These are phyloP conservation scores for Termitomyces sp. DNA, from an alignment of 768 basidiomycete genomes.

Conservation along the genomic window DNA sequence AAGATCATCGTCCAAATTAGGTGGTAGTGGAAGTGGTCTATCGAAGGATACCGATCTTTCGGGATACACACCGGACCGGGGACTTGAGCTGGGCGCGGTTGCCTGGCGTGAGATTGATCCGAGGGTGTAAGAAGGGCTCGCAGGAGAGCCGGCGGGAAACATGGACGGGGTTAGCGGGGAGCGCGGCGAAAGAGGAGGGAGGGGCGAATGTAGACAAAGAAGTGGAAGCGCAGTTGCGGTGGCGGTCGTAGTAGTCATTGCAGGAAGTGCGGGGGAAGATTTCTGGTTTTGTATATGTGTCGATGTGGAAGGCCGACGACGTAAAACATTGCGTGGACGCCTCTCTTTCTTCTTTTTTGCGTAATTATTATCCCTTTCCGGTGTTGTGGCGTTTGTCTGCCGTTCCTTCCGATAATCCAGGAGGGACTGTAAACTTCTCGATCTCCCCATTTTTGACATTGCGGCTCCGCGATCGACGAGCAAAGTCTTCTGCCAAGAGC, in stretches of 20 bases:
- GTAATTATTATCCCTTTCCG: not conserved
- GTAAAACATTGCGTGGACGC: constrained; percentile 9
- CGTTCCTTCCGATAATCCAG: not conserved
- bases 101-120: not conserved
- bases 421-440: constrained; percentile 1
- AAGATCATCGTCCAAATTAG: not conserved
- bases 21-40: not conserved
- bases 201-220: not conserved
- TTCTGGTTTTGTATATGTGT: not conserved
- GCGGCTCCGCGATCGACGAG: constrained; percentile 1
- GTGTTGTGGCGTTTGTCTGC: not conserved
- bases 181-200: constrained; percentile 4
- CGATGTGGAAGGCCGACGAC: constrained; percentile 7
- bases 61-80: not conserved
- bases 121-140: not conserved
- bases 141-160: constrained; percentile 1
- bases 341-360: not conserved
- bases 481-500: not conserved
- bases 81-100: not conserved
- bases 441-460: not conserved
- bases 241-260: not conserved
- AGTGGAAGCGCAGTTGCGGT: not conserved
- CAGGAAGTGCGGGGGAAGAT: not conserved
- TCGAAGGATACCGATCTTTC: not conserved
- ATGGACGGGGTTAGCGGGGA: constrained; percentile 8